Percentiles rank a stretch among this genome's conserved stretches.
Evolutionary conservation across 177 flowering plant species (phyloP).

Genomic region (Vitis hybrid): DNA sequence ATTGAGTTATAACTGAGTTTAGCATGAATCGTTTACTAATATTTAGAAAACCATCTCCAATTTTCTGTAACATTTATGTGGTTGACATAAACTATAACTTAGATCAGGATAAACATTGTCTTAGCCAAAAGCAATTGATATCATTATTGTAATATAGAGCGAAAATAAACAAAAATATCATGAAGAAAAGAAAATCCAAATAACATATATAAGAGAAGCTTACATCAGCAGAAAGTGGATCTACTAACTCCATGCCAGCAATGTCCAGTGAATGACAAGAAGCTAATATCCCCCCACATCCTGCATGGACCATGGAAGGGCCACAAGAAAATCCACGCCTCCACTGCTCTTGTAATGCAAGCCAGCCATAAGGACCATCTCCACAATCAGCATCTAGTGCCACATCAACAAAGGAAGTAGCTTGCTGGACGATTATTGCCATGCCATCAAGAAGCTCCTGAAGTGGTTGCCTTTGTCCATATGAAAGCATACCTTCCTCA

Average conservation of each 20-base stretch:
- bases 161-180: background rate
- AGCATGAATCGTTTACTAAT: too few species aligned
- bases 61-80: too few species aligned
- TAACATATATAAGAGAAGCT: slow-evolving; percentile 23
- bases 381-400: slow-evolving; percentile 83
- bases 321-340: slow-evolving; percentile 95
- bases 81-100: background rate
- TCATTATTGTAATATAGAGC: background rate
- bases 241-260: slow-evolving; percentile 87
- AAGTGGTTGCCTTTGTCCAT: slow-evolving; percentile 81
- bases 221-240: slow-evolving; percentile 90
- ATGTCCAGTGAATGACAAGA: slow-evolving; percentile 89
- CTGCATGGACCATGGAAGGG: slow-evolving; percentile 94
- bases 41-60: too few species aligned
- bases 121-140: background rate
- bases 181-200: slow-evolving; percentile 3
- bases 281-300: slow-evolving; percentile 94
- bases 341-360: slow-evolving; percentile 90
- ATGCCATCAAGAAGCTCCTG: slow-evolving; percentile 92
- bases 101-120: background rate
- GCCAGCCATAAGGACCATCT: slow-evolving; percentile 95
- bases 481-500: slow-evolving; percentile 62
- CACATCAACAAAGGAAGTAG: slow-evolving; percentile 91
- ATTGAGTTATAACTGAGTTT: too few species aligned
- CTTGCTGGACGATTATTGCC: slow-evolving; percentile 88